Evolutionary conservation across 1,284 basidiomycete species (phyloP), one percentile per base, ranked within the genome.

Genomic region (Pholiota adiposa): DNA sequence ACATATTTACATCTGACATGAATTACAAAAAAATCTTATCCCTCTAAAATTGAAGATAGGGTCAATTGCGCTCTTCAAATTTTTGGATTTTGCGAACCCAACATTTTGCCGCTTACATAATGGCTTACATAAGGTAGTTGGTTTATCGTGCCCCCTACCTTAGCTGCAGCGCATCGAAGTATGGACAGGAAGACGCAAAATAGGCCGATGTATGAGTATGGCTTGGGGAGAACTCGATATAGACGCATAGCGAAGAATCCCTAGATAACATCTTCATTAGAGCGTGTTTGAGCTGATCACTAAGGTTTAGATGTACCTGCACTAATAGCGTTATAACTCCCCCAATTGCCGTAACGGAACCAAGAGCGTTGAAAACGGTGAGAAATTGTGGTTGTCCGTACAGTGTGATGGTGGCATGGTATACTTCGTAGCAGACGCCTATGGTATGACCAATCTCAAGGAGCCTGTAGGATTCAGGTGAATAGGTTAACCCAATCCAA

Each of bases 361-460:
- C 61, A 4, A 72, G 55, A 3, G 60, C 67, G 12, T 58, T 52
- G 38, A 65, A 65, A 34, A 54, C 60, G 25, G 38, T 49, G 16
- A 69, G 58, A 9, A 38, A 48, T 16, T 67, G 51, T 4, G 67
- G 69, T 11, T 57, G 43, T 8, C 65, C 64, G 34, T 65, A 67
- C 23, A 54, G 58, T 6, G 59, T 54, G 34, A 71, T 66, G 2
- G 69, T 68, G 8, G 56, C 51, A 9, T 54, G 53, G 51, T 70
- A 69, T n/a, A 66, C 51, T 29, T 65, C 59, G 38, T 65, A 61
- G 44, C 58, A 51, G 25, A 69, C 41, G 21, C 61, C 61, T 6
- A 66, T 56, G 2, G 68, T 68, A 46, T 69, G 68, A n/a, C 57
- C 66, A 0, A 66, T 19, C 44, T 70, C 68, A 8, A 68, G 50